Evolutionary conservation across 2,329 filamentous ascomycete genomes (phyloP), one percentile per base, ranked within the genome.

Genomic region (Botrytis fragariae): DNA sequence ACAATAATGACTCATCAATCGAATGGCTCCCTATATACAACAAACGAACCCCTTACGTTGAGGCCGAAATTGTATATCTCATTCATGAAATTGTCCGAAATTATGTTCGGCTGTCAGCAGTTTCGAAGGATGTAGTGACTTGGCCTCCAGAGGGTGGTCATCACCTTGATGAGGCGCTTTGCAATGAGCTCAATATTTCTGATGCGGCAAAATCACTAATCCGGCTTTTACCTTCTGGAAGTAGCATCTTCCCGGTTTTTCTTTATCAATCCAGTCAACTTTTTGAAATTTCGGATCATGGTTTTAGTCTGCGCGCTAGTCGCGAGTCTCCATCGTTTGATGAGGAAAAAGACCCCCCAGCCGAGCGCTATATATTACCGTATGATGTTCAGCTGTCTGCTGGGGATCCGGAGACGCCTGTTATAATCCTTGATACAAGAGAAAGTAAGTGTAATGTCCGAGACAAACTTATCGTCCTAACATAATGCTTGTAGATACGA

Each of bases 1-100:
- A 60, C n/a, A 9, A 44, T 25, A 5, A 54, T 44, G 35, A 2
- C 37, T 54, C 37, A 25, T 69, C 67, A 69, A 44, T 10, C n/a
- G n/a, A 44, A 1, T 69, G 51, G 67, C n/a, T 69, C 18, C 35
- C 67, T 2, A 60, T 69, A 22, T 69, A 69, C 67, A 10, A 69
- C 29, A 25, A 4, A 35, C 62, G 42, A 65, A 44, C n/a, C 32
- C 67, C 20, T 5, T 69, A 69, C 35, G 9, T 25, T 35, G 51
- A 69, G 18, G 18, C 25, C 3, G 48, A 69, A 35, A 69, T 69
- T 16, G 9, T 69, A 32, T 9, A 69, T 60, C 37, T 60, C 10
- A 44, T 69, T 44, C n/a, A 69, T 10, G 67, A 69, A 60, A 69
- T 69, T 25, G 37, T 69, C 51, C 35, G 67, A 18, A 10, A 60